Percentiles rank a stretch among this genome's conserved stretches.
Evolutionary conservation across 805 yeast genomes (phyloP).

Genomic region (Cyberlindnera maclurae): DNA sequence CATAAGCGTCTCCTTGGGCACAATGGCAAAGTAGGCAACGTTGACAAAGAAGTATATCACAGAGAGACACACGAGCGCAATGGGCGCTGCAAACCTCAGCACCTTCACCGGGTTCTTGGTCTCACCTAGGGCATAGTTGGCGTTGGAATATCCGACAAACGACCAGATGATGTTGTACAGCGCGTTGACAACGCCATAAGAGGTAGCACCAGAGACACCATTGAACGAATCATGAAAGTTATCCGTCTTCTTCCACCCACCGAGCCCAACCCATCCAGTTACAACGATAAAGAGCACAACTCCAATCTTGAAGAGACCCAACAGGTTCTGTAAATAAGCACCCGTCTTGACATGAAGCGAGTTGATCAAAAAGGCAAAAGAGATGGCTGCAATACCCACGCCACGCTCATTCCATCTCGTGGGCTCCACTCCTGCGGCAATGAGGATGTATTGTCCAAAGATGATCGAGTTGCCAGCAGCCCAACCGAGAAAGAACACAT

Average conservation of each 20-base stretch:
- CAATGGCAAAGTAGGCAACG: conserved; percentile 77
- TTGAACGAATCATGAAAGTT: conserved; percentile 55
- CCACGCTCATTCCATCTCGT: conserved; percentile 75
- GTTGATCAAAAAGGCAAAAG: conserved; percentile 62
- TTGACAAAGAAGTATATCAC: conserved; percentile 69
- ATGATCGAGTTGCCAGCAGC: conserved; percentile 80
- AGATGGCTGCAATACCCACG: conserved; percentile 66
- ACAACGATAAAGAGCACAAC: conserved; percentile 62
- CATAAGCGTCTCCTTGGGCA: conserved; percentile 55
- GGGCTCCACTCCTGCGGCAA: conserved; percentile 62
- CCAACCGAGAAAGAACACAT: conserved; percentile 74
- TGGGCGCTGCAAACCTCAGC: conserved; percentile 67
- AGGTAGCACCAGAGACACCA: conserved; percentile 46
- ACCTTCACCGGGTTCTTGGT: conserved; percentile 66
- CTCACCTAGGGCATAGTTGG: conserved; percentile 78
- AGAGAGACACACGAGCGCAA: conserved; percentile 53
- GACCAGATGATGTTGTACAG: conserved; percentile 82
- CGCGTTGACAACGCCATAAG: conserved; percentile 68
- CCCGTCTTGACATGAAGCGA: conserved; percentile 58
- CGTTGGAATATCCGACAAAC: conserved; percentile 76
- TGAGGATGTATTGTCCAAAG: conserved; percentile 69
- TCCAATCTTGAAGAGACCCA: conserved; percentile 70
- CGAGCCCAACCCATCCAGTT: conserved; percentile 80
- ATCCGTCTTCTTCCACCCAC: conserved; percentile 59
- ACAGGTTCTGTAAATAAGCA: conserved; percentile 51